Conservation (phyloP, 2,329 filamentous ascomycete species). For the Fusarium sulawesiense region DNA sequence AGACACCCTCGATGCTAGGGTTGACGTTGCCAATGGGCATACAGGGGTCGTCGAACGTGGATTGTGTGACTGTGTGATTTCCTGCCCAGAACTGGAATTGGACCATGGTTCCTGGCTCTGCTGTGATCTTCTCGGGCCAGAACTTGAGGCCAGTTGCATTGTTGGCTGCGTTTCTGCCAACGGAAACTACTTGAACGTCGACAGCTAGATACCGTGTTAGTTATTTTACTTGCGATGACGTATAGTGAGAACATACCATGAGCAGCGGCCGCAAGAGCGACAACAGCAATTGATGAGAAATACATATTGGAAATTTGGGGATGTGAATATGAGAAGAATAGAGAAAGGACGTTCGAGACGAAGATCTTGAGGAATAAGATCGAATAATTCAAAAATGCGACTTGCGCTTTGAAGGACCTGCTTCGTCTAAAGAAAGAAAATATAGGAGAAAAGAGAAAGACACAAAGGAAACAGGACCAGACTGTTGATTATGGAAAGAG, state of each 20-base stretch:
- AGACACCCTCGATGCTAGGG: slow-evolving; percentile 69
- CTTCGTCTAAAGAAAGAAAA: slow-evolving; percentile 44
- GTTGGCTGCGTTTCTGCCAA: slow-evolving; percentile 64
- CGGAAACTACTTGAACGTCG: slow-evolving; percentile 72
- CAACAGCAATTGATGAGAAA: slow-evolving; percentile 59
- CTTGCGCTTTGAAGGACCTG: slow-evolving; percentile 50
- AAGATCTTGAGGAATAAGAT: slow-evolving; percentile 4
- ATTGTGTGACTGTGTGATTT: slow-evolving; percentile 86
- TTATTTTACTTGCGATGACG: neutral
- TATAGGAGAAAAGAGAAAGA: slow-evolving; percentile 44
- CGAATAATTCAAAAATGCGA: slow-evolving; percentile 38
- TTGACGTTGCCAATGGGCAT: slow-evolving; percentile 66
- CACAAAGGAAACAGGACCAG: slow-evolving; percentile 44
- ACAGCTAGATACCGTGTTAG: slow-evolving; percentile 46
- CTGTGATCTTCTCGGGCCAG: slow-evolving; percentile 73
- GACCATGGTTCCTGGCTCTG: slow-evolving; percentile 70
- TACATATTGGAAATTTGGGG: slow-evolving; percentile 59
- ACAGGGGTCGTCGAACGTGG: slow-evolving; percentile 78
- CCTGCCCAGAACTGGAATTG: slow-evolving; percentile 74
- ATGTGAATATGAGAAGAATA: slow-evolving; percentile 27
- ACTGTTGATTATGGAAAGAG: slow-evolving; percentile 44
- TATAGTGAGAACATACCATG: slow-evolving; percentile 53
- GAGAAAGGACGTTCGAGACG: slow-evolving; percentile 43
- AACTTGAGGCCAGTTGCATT: slow-evolving; percentile 66
- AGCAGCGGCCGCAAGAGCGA: slow-evolving; percentile 61